phyloP scores from a whole-genome alignment of 2,329 filamentous ascomycete species.

The Trichoderma semiorbis region DNA sequence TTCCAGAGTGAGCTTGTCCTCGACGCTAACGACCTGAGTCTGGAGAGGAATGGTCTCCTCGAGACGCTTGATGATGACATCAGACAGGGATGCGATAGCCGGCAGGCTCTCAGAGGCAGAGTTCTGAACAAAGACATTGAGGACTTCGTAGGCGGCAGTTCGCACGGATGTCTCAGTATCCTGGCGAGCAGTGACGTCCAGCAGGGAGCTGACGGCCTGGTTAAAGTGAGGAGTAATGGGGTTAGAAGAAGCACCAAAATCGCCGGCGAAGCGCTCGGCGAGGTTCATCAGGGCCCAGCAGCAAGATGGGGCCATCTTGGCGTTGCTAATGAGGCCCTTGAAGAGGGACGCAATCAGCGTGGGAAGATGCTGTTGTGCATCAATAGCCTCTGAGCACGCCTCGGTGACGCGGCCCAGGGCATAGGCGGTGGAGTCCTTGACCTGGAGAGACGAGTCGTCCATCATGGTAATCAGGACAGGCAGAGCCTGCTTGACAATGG shows the following conservation, averaged over 20 bases:
- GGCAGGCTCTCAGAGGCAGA: slow-evolving; percentile 80
- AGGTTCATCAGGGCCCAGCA: slow-evolving; percentile 99
- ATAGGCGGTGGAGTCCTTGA: slow-evolving; percentile 94
- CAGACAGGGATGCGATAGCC: slow-evolving; percentile 76
- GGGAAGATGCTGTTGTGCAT: slow-evolving; percentile 77
- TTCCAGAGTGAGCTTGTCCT: slow-evolving; percentile 92
- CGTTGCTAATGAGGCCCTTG: slow-evolving; percentile 80
- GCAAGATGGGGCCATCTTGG: slow-evolving; percentile 97
- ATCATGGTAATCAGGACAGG: slow-evolving; percentile 88
- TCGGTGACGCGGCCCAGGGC: slow-evolving; percentile 95
- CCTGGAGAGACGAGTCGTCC: slow-evolving; percentile 83
- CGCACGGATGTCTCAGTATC: slow-evolving; percentile 86
- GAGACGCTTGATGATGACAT: slow-evolving; percentile 85
- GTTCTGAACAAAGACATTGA: slow-evolving; percentile 91
- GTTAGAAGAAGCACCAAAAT: slow-evolving; percentile 73
- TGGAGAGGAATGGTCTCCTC: slow-evolving; percentile 88
- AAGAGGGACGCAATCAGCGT: slow-evolving; percentile 86
- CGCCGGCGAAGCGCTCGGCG: slow-evolving; percentile 90
- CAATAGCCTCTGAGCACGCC: slow-evolving; percentile 85
- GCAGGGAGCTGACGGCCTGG: slow-evolving; percentile 79
- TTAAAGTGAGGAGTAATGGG: slow-evolving; percentile 89
- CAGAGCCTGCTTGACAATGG: slow-evolving; percentile 92
- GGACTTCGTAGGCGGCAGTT: slow-evolving; percentile 94
- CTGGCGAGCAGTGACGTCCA: slow-evolving; percentile 77
- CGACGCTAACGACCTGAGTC: slow-evolving; percentile 89